Conservation (phyloP, 768 basidiomycete genomes). For the Tulasnella sp. region DNA sequence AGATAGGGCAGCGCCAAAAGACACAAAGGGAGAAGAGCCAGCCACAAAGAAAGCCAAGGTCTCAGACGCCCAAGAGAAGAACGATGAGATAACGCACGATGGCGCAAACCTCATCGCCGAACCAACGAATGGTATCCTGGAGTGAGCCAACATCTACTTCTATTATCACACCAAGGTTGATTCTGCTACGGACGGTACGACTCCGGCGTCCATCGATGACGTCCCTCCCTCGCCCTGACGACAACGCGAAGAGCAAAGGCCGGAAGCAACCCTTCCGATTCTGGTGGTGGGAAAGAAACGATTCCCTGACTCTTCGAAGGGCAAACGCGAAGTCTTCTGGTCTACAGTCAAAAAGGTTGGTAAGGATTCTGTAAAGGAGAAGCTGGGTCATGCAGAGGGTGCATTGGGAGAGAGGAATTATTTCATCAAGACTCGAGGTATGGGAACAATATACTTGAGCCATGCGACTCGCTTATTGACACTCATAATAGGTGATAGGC, state of each 20-base stretch:
- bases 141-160: slow-evolving; percentile 2
- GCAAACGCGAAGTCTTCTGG: slow-evolving; percentile 13
- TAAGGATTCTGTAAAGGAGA: neutral
- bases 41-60: slow-evolving; percentile 3
- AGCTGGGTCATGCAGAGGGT: neutral
- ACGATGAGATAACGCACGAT: neutral
- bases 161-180: slow-evolving; percentile 6
- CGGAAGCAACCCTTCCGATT: neutral
- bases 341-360: neutral
- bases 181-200: neutral
- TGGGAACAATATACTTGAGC: neutral
- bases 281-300: slow-evolving; percentile 11
- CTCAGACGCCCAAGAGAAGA: neutral
- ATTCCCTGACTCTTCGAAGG: neutral
- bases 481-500: neutral
- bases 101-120: neutral
- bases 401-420: slow-evolving; percentile 1
- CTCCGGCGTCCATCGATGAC: slow-evolving; percentile 1
- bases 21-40: neutral
- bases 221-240: neutral
- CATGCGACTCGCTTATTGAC: neutral
- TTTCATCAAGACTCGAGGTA: slow-evolving; percentile 4
- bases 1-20: neutral
- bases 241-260: neutral
- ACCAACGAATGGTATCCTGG: slow-evolving; percentile 1